These are phyloP conservation scores for Cyphellophora attinorum DNA, from an alignment of 2,329 filamentous ascomycete species.

Conservation along the genomic window DNA sequence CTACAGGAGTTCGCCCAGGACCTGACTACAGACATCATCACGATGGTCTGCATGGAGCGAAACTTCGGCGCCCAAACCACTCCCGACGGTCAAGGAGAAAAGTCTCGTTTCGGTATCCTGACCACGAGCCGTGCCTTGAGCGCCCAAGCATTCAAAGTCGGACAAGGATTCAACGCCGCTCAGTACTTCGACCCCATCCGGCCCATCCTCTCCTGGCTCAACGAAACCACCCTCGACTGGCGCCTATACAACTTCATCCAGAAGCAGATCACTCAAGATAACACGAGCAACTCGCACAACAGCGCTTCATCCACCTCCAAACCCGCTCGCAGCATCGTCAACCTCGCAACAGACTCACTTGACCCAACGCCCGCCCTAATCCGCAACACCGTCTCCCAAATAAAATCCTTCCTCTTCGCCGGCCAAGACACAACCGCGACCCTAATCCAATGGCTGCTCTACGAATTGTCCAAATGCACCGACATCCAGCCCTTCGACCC, in stretches of 20 bases:
- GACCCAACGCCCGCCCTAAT: conserved; percentile 9
- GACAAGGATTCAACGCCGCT: conserved; percentile 10
- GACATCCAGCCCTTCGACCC: not conserved
- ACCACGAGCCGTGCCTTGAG: conserved; percentile 8
- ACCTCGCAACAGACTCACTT: conserved; percentile 10
- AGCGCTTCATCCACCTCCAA: not conserved
- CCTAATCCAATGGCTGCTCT: conserved; percentile 17
- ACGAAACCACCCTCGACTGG: conserved; percentile 11
- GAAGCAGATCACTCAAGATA: conserved; percentile 1
- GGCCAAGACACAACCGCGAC: conserved; percentile 18
- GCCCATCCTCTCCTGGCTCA: conserved; percentile 10
- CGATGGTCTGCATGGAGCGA: conserved; percentile 25
- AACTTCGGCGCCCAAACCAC: conserved; percentile 14
- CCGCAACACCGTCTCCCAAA: conserved; percentile 11
- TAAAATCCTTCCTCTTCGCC: conserved; percentile 16
- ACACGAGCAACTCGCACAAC: not conserved
- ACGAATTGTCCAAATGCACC: conserved; percentile 11
- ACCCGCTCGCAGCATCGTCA: conserved; percentile 8
- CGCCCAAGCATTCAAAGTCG: conserved; percentile 6
- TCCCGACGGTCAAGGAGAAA: conserved; percentile 9
- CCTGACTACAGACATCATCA: conserved; percentile 33
- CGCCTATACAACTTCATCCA: conserved; percentile 7
- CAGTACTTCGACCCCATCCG: conserved; percentile 8
- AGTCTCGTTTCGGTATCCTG: conserved; percentile 10
- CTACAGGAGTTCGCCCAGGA: conserved; percentile 28